A percentile compares a stretch with the other conserved stretches of the same genome.
Evolutionary conservation across 176 grass and related monocot species (phyloP).

Genomic region (Avena insularis): DNA sequence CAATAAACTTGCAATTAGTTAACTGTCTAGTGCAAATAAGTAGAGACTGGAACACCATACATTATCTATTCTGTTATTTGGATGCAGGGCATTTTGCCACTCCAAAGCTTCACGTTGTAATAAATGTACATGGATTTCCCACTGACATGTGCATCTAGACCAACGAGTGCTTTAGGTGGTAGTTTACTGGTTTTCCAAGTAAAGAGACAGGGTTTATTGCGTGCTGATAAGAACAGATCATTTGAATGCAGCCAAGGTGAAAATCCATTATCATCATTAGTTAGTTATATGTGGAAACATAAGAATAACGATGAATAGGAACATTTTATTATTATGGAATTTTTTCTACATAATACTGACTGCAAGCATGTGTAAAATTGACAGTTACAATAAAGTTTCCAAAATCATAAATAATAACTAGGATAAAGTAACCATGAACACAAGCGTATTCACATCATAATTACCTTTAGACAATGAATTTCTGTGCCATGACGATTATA

Average conservation of each 20-base stretch:
- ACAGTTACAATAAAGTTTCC: constrained; percentile 14
- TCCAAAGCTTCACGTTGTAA: neutral
- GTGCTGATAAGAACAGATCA: neutral
- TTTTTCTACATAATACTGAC: neutral
- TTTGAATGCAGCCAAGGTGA: neutral
- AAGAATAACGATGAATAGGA: neutral
- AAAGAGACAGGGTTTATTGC: neutral
- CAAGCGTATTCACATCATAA: constrained; percentile 57
- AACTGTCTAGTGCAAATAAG: constrained; percentile 21
- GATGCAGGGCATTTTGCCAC: neutral
- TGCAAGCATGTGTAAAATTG: constrained; percentile 25
- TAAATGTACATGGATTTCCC: neutral
- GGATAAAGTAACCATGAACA: constrained; percentile 51
- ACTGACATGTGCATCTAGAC: neutral
- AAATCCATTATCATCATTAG: neutral
- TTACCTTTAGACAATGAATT: constrained; percentile 56
- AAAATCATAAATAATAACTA: neutral
- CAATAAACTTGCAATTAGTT: neutral
- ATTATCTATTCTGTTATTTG: neutral
- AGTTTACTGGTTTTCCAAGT: constrained; percentile 5
- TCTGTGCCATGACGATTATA: constrained; percentile 72
- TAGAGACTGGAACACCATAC: neutral
- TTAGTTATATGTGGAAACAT: neutral
- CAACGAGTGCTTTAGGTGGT: neutral
- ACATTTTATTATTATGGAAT: neutral